These are phyloP conservation scores for Candida takata DNA, from an alignment of 805 yeast genomes.

Conservation along the genomic window DNA sequence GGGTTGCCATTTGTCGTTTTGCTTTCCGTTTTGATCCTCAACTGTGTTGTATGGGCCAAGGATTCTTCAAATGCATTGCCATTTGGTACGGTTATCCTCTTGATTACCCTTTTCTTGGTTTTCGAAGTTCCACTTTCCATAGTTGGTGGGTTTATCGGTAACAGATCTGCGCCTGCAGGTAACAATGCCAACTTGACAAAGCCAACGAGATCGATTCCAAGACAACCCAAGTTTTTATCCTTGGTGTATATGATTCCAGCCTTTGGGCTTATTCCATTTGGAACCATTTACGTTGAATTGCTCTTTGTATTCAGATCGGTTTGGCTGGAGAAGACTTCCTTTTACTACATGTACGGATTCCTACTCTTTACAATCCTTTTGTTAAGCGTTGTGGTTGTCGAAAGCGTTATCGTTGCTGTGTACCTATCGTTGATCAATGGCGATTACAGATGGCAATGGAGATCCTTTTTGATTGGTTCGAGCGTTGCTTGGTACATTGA, in stretches of 20 bases:
- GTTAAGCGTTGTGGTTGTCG: conserved; percentile 56
- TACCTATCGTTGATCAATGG: conserved; percentile 54
- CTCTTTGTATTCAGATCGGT: conserved; percentile 65
- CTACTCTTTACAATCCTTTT: conserved; percentile 54
- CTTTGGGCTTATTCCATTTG: conserved; percentile 73
- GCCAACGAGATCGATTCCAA: conserved; percentile 24
- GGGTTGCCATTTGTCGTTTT: conserved; percentile 42
- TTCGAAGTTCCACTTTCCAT: conserved; percentile 72
- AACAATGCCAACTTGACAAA: conserved; percentile 13
- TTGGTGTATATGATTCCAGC: conserved; percentile 29
- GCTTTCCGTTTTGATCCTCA: conserved; percentile 45
- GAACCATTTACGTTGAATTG: conserved; percentile 74
- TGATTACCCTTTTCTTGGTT: conserved; percentile 52
- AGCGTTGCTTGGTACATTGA: conserved; percentile 69
- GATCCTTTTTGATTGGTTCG: conserved; percentile 61
- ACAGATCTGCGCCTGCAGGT: conserved; percentile 22
- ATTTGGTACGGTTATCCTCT: conserved; percentile 59
- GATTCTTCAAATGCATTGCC: conserved; percentile 74
- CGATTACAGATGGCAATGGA: conserved; percentile 76
- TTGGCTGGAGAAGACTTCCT: conserved; percentile 75
- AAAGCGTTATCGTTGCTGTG: conserved; percentile 63
- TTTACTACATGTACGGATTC: conserved; percentile 76
- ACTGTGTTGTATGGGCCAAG: conserved; percentile 67
- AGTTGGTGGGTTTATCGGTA: conserved; percentile 58
- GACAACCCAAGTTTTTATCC: conserved; percentile 28